Conservation (phyloP, 2,329 filamentous ascomycete genomes). For the Esteya vermicola region DNA sequence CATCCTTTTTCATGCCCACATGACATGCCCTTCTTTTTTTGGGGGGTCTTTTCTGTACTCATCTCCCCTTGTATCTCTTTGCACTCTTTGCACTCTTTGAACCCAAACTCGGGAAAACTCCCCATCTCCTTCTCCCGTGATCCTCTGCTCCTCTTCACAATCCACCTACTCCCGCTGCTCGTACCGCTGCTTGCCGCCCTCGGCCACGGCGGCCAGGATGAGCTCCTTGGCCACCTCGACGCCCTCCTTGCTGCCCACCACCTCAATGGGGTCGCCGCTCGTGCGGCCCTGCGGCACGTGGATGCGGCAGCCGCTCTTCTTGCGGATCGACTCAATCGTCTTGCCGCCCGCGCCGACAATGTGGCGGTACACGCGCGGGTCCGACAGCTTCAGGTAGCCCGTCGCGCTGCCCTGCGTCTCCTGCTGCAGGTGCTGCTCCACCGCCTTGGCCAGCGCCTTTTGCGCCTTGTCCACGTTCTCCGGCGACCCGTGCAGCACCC, state of each 20-base stretch:
- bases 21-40: too few species aligned
- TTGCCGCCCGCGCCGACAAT: conserved; percentile 81
- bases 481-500: conserved; percentile 68
- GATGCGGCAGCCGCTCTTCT: conserved; percentile 85
- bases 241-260: conserved; percentile 64
- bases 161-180: too few species aligned
- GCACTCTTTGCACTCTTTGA: too few species aligned
- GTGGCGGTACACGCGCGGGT: conserved; percentile 76
- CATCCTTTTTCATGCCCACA: too few species aligned
- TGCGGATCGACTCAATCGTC: conserved; percentile 86
- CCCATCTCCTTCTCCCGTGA: too few species aligned
- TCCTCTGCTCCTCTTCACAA: too few species aligned
- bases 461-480: conserved; percentile 77
- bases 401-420: conserved; percentile 56
- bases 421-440: conserved; percentile 60
- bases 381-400: conserved; percentile 80
- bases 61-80: too few species aligned
- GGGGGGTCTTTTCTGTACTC: too few species aligned
- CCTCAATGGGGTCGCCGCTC: conserved; percentile 71
- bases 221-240: conserved; percentile 79
- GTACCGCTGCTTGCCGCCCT: conserved; percentile 26
- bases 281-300: conserved; percentile 60
- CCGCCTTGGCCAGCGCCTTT: conserved; percentile 51
- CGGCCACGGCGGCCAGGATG: conserved; percentile 70
- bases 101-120: too few species aligned